A percentile compares a stretch with the other conserved stretches of the same genome.
Evolutionary conservation across 495 filamentous ascomycete genomes (phyloP).

Genomic region (Hyaloscypha hepaticicola): DNA sequence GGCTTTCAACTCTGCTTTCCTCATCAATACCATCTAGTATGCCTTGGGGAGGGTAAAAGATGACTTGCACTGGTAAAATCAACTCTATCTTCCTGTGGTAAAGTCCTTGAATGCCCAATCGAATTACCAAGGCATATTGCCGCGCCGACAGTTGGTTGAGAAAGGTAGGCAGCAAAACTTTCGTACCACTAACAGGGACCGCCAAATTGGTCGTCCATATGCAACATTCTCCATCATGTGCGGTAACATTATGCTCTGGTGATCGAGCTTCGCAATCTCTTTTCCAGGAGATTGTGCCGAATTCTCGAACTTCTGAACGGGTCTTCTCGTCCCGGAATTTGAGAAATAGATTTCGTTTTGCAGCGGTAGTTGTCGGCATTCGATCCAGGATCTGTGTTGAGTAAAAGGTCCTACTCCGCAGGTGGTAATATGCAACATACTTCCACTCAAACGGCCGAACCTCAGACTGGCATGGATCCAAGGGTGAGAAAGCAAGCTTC

Average conservation of each 20-base stretch:
- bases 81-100: constrained; percentile 3
- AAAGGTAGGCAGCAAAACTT: constrained; percentile 9
- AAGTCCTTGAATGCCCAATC: constrained; percentile 3
- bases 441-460: neutral
- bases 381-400: neutral
- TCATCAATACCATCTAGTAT: neutral
- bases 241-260: too few species aligned
- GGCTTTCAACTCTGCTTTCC: neutral
- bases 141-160: constrained; percentile 12
- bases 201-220: neutral
- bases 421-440: constrained; percentile 5
- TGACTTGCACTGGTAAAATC: constrained; percentile 10
- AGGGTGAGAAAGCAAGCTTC: constrained; percentile 2
- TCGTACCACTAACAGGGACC: constrained; percentile 2
- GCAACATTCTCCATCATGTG: too few species aligned
- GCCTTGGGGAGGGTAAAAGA: neutral
- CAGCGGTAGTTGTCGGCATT: constrained; percentile 9
- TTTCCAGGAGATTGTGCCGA: neutral
- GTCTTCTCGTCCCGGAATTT: neutral
- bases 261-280: neutral
- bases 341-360: constrained; percentile 4
- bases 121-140: constrained; percentile 5
- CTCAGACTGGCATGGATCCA: neutral
- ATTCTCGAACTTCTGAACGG: constrained; percentile 6
- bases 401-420: constrained; percentile 13